Base-by-base conservation (phyloP, 805 yeast species). In the Maudiozyma pseudohumilis region DNA sequence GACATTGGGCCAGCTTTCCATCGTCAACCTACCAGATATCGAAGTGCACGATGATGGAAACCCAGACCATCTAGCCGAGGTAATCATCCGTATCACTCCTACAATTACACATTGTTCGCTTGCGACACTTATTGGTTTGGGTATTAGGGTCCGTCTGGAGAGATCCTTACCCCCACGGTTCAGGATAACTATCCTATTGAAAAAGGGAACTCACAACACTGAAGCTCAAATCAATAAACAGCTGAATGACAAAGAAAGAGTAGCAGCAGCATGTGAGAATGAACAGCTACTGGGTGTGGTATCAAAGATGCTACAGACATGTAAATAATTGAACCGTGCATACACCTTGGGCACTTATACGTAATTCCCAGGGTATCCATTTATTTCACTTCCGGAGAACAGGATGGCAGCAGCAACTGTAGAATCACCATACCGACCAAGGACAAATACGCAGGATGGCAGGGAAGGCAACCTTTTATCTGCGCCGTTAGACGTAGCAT, bases 221-320 rank as follows among this genome's bases (percentile, higher is more conserved):
- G 98, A 92, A 56, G 74, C 74, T 47, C 98, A 92, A 56, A 97
- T 92, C 17, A 92, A 92, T 61, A 89, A 89, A 56, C 99, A 92
- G 63, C 70, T 92, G 42, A 92, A 92, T 54, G 99, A 92, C 56
- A 92, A 92, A 63, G 99, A 92, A 61, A 68, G 99, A 44, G 96
- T 92, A 0, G 94, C 95, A 23, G 98, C 98, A 20, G 99, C 99
- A 0, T 88, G 97, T 60, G 98, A 92, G 54, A 92, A 92, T 52
- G 95, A 83, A 40, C 98, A 92, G 64, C 66, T 92, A 30, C 64
- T 88, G 28, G 72, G 77, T 22, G 99, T 92, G n/a, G 82, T 92
- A 27, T 81, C 87, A 47, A 86, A 81, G 45, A 92, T 92, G 99
- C 69, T 92, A 40, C 70, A 82, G 26, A 80, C 92, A 3, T 92